These are phyloP conservation scores for Neonectria neomacrospora DNA, from an alignment of 2,329 filamentous ascomycete genomes.

Conservation along the genomic window DNA sequence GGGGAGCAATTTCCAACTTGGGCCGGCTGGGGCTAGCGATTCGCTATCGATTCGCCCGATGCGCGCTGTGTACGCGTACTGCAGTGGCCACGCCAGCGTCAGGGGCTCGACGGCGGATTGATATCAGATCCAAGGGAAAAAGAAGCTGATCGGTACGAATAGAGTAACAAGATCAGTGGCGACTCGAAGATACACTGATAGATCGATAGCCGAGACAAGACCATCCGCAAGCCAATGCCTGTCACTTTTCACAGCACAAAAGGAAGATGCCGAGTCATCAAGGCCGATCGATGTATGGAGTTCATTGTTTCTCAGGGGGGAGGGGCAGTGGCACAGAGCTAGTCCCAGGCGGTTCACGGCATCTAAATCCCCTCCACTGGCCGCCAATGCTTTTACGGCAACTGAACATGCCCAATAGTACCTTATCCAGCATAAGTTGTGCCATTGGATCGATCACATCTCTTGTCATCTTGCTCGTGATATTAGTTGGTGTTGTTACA, in stretches of 20 bases:
- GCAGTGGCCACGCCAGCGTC: not conserved
- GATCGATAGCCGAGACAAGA: not conserved
- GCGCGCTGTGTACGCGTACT: not conserved
- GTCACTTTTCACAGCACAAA: not conserved
- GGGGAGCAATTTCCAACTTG: conserved; percentile 31
- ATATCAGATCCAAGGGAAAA: not conserved
- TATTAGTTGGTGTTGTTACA: conserved; percentile 19
- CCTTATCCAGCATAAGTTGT: not conserved
- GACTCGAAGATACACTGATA: not conserved
- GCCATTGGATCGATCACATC: not conserved
- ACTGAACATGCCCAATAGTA: not conserved
- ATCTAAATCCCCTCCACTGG: not conserved
- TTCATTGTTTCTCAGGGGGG: not conserved
- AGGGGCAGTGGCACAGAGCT: not conserved
- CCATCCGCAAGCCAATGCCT: not conserved
- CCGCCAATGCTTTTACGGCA: not conserved
- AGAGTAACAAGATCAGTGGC: not conserved
- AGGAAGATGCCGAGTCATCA: too few species aligned
- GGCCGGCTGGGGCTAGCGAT: not conserved
- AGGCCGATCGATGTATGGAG: not conserved
- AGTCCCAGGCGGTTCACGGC: not conserved
- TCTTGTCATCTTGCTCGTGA: conserved; percentile 7
- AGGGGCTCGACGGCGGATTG: not conserved
- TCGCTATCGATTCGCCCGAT: not conserved
- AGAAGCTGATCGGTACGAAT: not conserved